Percentiles rank a stretch among this genome's conserved stretches.
These are phyloP conservation scores for Phytomonas francai DNA, from an alignment of 208 protist genomes.

Conservation along the genomic window DNA sequence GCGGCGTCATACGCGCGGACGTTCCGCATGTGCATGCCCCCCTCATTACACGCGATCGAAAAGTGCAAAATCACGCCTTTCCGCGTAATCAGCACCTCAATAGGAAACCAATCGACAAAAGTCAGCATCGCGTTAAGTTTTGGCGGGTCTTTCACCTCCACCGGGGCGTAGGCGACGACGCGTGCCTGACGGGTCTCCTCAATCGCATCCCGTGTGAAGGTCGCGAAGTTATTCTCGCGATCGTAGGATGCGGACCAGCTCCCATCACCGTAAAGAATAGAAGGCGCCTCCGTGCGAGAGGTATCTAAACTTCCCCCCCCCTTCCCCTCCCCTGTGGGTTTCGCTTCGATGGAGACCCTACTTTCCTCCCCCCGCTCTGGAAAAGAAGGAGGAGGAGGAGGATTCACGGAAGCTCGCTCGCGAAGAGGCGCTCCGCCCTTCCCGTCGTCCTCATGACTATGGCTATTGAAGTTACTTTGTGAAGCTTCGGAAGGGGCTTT, in stretches of 20 bases:
- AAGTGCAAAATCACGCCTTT: slow-evolving; percentile 74
- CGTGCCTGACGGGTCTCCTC: slow-evolving; percentile 20
- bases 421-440: background rate
- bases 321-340: no score
- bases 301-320: no score
- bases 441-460: background rate
- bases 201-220: slow-evolving; percentile 42
- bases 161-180: slow-evolving; percentile 47
- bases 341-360: no score
- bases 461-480: background rate
- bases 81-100: slow-evolving; percentile 68
- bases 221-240: slow-evolving; percentile 32
- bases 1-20: slow-evolving; percentile 61
- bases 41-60: slow-evolving; percentile 59
- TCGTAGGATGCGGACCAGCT: slow-evolving; percentile 41
- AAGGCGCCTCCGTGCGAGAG: no score
- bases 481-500: no score
- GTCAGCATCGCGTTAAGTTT: slow-evolving; percentile 53
- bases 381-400: no score
- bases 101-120: slow-evolving; percentile 67
- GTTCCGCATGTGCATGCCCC: slow-evolving; percentile 84
- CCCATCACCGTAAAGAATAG: slow-evolving; percentile 18
- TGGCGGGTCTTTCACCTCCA: slow-evolving; percentile 54
- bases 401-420: background rate
- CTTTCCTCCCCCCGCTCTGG: no score